A percentile compares a stretch with the other conserved stretches of the same genome.
Evolutionary conservation across 305 asterid genomes (phyloP).

Genomic region (Fraxinus dipetala): DNA sequence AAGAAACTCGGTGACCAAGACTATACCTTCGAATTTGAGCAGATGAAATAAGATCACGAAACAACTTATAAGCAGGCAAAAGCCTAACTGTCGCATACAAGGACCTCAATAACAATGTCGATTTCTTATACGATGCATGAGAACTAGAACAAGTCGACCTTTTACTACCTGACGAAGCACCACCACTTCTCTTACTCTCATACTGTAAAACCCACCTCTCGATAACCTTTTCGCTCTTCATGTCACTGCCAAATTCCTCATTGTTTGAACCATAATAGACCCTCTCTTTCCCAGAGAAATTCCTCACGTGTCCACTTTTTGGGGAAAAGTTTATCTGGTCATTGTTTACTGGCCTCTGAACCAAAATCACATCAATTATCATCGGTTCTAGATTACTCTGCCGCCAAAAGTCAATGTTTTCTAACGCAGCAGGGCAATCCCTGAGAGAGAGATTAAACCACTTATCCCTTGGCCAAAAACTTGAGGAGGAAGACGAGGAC

Average conservation of each 20-base stretch:
- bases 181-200: slow-evolving; percentile 56
- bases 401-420: slow-evolving; percentile 78
- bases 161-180: slow-evolving; percentile 44
- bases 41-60: slow-evolving; percentile 70
- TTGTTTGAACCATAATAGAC: slow-evolving; percentile 45
- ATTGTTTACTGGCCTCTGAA: slow-evolving; percentile 52
- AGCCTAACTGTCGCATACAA: slow-evolving; percentile 74
- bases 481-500: slow-evolving; percentile 60
- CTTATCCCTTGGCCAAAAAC: slow-evolving; percentile 76
- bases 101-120: slow-evolving; percentile 63
- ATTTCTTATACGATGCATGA: slow-evolving; percentile 61
- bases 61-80: slow-evolving; percentile 79
- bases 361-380: slow-evolving; percentile 70
- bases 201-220: slow-evolving; percentile 90
- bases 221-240: slow-evolving; percentile 52
- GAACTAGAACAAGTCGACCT: slow-evolving; percentile 51
- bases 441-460: slow-evolving; percentile 78
- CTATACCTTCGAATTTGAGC: slow-evolving; percentile 53
- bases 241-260: slow-evolving; percentile 50
- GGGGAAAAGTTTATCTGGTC: slow-evolving; percentile 57
- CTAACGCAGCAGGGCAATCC: slow-evolving; percentile 89
- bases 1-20: slow-evolving; percentile 70
- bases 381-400: slow-evolving; percentile 77
- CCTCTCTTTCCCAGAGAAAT: slow-evolving; percentile 41
- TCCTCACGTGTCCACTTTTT: slow-evolving; percentile 27